Evolutionary conservation across 164 flowering plant species (phyloP).

Genomic region (Protea cynaroides): DNA sequence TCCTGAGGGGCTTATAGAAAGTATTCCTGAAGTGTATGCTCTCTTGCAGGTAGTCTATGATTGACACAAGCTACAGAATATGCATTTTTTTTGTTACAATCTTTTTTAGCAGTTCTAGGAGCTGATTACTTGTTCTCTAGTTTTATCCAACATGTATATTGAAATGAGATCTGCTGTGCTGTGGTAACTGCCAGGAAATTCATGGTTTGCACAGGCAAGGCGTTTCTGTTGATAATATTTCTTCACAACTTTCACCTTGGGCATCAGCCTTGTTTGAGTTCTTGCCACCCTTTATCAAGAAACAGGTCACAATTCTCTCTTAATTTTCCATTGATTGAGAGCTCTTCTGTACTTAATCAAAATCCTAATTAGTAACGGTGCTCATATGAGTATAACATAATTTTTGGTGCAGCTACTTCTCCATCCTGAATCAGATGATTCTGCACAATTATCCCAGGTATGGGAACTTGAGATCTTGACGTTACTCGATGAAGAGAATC

Average conservation of each 20-base stretch:
- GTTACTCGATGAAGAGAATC: not conserved
- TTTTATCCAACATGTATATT: not conserved
- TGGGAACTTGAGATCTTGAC: slow-evolving; percentile 1
- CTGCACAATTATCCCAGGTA: slow-evolving; percentile 98
- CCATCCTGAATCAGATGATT: slow-evolving; percentile 87
- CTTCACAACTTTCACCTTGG: slow-evolving; percentile 95
- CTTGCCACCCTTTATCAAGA: slow-evolving; percentile 80
- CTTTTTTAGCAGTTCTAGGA: not conserved
- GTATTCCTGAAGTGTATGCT: slow-evolving; percentile 96
- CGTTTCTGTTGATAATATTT: slow-evolving; percentile 64
- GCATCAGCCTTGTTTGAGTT: slow-evolving; percentile 96
- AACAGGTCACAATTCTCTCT: slow-evolving; percentile 53
- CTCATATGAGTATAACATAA: slow-evolving; percentile 6
- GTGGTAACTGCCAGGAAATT: slow-evolving; percentile 62
- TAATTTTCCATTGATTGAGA: not conserved
- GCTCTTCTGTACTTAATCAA: not conserved
- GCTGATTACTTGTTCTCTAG: not conserved
- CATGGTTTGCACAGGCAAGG: slow-evolving; percentile 76
- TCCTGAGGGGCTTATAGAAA: slow-evolving; percentile 97
- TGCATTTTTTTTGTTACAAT: not conserved
- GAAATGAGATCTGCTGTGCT: not conserved
- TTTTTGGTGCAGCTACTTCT: slow-evolving; percentile 44
- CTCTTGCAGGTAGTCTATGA: slow-evolving; percentile 65
- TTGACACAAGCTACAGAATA: not conserved
- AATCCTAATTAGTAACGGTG: not conserved